phyloP scores from a whole-genome alignment of 208 protist genomes.

The Trypanosoma rangeli region DNA sequence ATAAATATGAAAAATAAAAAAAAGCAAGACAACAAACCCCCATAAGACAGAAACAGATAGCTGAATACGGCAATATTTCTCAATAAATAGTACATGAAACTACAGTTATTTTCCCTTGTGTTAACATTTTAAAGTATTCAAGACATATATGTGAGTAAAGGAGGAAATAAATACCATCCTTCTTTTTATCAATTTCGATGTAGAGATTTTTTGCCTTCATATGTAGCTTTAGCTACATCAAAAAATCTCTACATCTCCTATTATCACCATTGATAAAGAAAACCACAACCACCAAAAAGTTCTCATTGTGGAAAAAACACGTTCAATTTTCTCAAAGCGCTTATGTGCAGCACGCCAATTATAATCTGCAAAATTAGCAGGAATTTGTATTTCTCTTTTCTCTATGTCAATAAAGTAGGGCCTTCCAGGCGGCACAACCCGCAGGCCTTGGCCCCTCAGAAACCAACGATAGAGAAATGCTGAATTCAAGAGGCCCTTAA shows the following conservation, averaged over 20 bases:
- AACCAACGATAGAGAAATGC: conserved; percentile 84
- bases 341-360: conserved; percentile 77
- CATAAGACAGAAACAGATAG: background rate
- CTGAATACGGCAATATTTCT: background rate
- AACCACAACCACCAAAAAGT: conserved; percentile 90
- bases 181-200: conserved; percentile 2
- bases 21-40: background rate
- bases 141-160: background rate
- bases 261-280: conserved; percentile 59
- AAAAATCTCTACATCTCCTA: conserved; percentile 84
- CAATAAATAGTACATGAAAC: background rate
- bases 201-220: conserved; percentile 11
- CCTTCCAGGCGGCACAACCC: conserved; percentile 65
- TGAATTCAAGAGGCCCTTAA: conserved; percentile 62
- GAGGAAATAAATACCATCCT: background rate
- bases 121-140: background rate
- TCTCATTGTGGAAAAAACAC: conserved; percentile 48
- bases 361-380: conserved; percentile 85
- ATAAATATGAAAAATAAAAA: background rate
- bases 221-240: conserved; percentile 22
- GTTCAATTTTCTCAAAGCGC: conserved; percentile 65
- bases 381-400: conserved; percentile 77
- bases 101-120: background rate
- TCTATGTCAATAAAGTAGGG: conserved; percentile 73
- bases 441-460: conserved; percentile 75